Percentiles rank a stretch among this genome's conserved stretches.
Evolutionary conservation across 305 asterid species (phyloP).

Genomic region (Fraxinus ornus): DNA sequence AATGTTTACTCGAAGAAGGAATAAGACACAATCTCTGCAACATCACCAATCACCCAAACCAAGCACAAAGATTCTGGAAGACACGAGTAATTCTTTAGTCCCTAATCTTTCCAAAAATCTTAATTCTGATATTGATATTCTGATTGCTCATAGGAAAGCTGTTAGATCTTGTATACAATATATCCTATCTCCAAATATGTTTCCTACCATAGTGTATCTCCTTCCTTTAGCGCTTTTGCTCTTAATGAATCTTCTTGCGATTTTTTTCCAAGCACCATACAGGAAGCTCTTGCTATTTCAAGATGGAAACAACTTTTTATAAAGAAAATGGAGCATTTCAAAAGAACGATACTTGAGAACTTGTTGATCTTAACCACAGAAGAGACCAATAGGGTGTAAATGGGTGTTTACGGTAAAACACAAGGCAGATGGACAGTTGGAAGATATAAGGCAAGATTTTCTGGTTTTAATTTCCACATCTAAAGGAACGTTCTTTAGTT

Average conservation of each 20-base stretch:
- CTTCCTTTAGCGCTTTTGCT: neutral
- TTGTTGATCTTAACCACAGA: neutral
- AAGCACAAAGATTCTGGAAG: neutral
- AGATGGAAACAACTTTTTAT: neutral
- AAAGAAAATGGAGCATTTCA: neutral
- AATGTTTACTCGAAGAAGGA: neutral
- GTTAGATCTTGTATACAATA: neutral
- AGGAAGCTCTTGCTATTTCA: neutral
- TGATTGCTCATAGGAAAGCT: neutral
- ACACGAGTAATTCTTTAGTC: neutral
- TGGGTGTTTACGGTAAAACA: neutral
- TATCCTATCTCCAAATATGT: neutral
- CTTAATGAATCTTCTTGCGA: neutral
- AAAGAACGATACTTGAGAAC: neutral
- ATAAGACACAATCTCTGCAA: neutral
- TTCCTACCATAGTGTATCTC: neutral
- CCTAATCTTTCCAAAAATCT: neutral
- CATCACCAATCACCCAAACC: neutral
- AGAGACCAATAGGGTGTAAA: neutral
- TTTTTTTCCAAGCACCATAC: neutral
- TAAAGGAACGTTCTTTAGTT: neutral
- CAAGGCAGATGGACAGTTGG: neutral
- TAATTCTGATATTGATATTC: neutral
- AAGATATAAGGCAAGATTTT: neutral
- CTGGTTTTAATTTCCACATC: neutral